Percentiles rank a stretch among this genome's conserved stretches.
Evolutionary conservation across 1,284 basidiomycete genomes (phyloP).

Genomic region (Sutorius eximius): DNA sequence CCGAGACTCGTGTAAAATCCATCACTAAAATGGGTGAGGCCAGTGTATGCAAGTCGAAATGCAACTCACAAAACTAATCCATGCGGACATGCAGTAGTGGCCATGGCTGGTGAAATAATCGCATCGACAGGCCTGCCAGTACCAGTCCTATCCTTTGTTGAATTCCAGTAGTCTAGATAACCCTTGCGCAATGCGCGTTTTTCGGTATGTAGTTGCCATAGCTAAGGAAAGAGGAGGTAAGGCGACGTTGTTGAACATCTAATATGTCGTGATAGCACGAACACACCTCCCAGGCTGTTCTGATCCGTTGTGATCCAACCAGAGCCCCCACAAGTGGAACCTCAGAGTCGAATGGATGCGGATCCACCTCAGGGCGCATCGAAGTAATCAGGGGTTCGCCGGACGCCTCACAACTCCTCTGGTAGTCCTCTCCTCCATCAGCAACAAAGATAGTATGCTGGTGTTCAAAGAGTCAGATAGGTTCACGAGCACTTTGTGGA

Average conservation of each 20-base stretch:
- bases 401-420: constrained; percentile 43
- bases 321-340: constrained; percentile 25
- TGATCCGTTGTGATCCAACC: constrained; percentile 22
- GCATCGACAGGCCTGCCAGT: constrained; percentile 67
- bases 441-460: constrained; percentile 22
- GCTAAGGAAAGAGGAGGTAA: constrained; percentile 29
- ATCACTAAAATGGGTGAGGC: constrained; percentile 35
- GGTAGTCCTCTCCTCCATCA: constrained; percentile 42
- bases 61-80: constrained; percentile 47
- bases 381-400: constrained; percentile 54
- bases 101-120: constrained; percentile 57
- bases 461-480: neutral
- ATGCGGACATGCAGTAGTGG: constrained; percentile 58
- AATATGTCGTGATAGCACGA: neutral
- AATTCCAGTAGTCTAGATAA: constrained; percentile 61
- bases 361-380: constrained; percentile 43
- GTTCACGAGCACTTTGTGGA: neutral
- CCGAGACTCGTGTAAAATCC: constrained; percentile 60
- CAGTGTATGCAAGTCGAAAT: neutral
- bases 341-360: constrained; percentile 27
- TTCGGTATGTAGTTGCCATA: constrained; percentile 58
- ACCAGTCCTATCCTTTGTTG: constrained; percentile 46
- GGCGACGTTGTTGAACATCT: constrained; percentile 1
- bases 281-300: constrained; percentile 28
- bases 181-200: constrained; percentile 49